Percentiles rank a stretch among this genome's conserved stretches.
These are phyloP conservation scores for Pinus taeda DNA, from an alignment of 75 land plant species.

Conservation along the genomic window DNA sequence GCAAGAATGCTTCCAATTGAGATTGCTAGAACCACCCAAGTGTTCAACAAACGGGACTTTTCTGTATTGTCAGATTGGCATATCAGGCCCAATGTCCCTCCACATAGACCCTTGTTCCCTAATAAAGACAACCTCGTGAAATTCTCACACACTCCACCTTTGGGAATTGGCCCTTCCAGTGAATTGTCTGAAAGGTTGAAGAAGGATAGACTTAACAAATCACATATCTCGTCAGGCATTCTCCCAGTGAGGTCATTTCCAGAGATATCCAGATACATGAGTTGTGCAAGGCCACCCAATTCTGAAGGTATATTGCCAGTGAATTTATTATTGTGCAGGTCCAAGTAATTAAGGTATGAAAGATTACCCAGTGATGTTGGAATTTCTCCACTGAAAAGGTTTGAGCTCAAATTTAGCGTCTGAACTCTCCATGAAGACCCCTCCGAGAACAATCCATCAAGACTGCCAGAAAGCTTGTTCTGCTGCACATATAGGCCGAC, in stretches of 20 bases:
- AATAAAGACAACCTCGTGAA: conserved; percentile 28
- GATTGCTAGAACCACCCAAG: conserved; percentile 29
- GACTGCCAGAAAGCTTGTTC: conserved; percentile 39
- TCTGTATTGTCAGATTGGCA: conserved; percentile 11
- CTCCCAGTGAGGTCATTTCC: no score
- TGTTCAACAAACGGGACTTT: conserved; percentile 9
- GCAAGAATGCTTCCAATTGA: conserved; percentile 26
- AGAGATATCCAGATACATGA: no score
- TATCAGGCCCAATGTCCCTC: conserved; percentile 10
- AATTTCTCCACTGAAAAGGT: conserved; percentile 34
- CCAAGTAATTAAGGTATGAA: conserved; percentile 25
- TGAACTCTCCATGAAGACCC: conserved; percentile 42
- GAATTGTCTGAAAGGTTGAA: conserved; percentile 33
- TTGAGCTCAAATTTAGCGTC: conserved; percentile 46
- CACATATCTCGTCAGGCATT: neutral
- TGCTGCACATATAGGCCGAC: conserved; percentile 50
- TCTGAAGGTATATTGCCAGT: no score
- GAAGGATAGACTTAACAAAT: conserved; percentile 20
- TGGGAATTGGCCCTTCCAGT: conserved; percentile 44
- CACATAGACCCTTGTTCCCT: conserved; percentile 13
- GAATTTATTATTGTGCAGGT: conserved; percentile 27
- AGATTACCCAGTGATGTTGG: conserved; percentile 46
- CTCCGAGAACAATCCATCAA: conserved; percentile 30
- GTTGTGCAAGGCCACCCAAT: no score
- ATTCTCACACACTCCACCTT: conserved; percentile 29